These are phyloP conservation scores for Amylocystis lapponica DNA, from an alignment of 768 basidiomycete species.

Conservation along the genomic window DNA sequence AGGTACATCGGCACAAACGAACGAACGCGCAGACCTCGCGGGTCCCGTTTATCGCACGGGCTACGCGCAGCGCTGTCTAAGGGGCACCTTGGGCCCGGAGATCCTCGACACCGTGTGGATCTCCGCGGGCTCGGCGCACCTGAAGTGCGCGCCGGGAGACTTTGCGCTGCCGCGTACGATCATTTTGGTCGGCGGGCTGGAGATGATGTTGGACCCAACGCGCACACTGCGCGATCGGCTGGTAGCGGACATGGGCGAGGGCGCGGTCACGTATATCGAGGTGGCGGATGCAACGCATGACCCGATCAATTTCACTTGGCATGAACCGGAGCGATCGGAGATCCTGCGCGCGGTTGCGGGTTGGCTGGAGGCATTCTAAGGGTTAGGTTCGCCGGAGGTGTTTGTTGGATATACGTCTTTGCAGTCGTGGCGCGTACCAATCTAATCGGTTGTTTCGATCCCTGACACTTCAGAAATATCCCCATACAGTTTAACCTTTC, in stretches of 20 bases:
- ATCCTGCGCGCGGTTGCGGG: too few relatives aligned
- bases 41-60: constrained; percentile 1
- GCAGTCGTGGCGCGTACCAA: too few relatives aligned
- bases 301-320: too few relatives aligned
- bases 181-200: constrained; percentile 24
- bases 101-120: constrained; percentile 4
- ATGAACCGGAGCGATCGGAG: too few relatives aligned
- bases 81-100: constrained; percentile 2
- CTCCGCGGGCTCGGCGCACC: constrained; percentile 4
- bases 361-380: too few relatives aligned
- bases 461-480: too few relatives aligned
- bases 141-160: neutral
- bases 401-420: too few relatives aligned
- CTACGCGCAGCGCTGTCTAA: constrained; percentile 2
- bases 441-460: too few relatives aligned
- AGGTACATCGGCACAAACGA: constrained; percentile 3
- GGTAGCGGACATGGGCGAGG: constrained; percentile 19
- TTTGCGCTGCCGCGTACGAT: constrained; percentile 24
- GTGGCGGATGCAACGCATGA: too few relatives aligned
- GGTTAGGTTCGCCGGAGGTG: too few relatives aligned
- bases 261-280: too few relatives aligned
- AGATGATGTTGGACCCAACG: constrained; percentile 24
- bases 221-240: constrained; percentile 20
- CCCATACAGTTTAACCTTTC: too few relatives aligned
- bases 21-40: constrained; percentile 2